Base-by-base conservation (phyloP, 306 rosid species). In the Quercus engelmannii region DNA sequence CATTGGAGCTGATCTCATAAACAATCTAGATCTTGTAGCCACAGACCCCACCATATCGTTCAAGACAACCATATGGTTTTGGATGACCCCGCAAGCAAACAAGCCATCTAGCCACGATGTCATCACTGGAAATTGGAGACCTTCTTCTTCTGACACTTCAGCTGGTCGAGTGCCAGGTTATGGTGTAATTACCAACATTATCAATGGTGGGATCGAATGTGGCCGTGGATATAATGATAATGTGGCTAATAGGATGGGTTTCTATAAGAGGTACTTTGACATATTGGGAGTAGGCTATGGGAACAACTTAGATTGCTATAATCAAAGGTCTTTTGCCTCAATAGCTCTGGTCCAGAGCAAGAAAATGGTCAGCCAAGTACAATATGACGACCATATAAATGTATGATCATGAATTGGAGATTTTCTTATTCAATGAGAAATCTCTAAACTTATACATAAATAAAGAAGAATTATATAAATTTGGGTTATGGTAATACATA, bases 51-150 rank as follows among this genome's bases (percentile, higher is more conserved):
- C 10, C 10, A 38, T 6, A 38, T 38, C 43, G 2, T 38, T 38
- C 9, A 38, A 38, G 43, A 38, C 43, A 38, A 10, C 43, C 43
- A 6, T 38, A 38, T 38, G 43, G 43, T 38, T 38, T 38, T 38
- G 43, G 43, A 38, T 38, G 43, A 38, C 43, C 9, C 43, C 43
- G 2, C 43, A 38, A 31, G 86, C 76, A 10, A 88, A 87, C 4
- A 90, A 85, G 77, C 97, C 94, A 0, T 92, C 97, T 0, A 80
- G 91, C 69, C 97, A 90, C 35, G 81, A 90, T 76, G 92, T 90
- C 33, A 90, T 90, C 51, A 78, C 78, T 0, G 87, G 85, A 0
- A 33, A 56, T 8, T 90, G 94, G 94, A 79, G 5, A 10, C 94
- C 94, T 0, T 90, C 94, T 0, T 6, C 14, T 1, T 82, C 74